phyloP scores from a whole-genome alignment of 371 early-diverging fungal species.

The Aphelidium insulamus region DNA sequence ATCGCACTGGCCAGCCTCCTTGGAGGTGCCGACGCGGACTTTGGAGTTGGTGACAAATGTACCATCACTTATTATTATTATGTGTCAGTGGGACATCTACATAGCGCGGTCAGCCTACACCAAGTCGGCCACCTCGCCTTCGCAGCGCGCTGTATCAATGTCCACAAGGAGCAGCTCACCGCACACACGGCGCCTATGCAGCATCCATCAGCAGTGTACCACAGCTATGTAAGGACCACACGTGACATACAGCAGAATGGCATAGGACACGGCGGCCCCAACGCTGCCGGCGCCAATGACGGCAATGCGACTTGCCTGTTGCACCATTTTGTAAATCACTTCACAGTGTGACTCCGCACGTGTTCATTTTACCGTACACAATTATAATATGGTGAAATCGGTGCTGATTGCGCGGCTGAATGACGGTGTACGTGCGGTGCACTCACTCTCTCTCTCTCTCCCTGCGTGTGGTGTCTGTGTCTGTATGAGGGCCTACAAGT shows the following conservation, averaged over 20 bases:
- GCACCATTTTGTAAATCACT: no score
- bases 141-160: constrained; percentile 25
- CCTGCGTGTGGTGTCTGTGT: no score
- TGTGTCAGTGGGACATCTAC: background rate
- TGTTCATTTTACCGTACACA: no score
- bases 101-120: constrained; percentile 6
- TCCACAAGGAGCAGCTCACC: constrained; percentile 53
- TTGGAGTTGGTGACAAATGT: constrained; percentile 35
- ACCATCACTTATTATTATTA: constrained; percentile 28
- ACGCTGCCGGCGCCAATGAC: constrained; percentile 64
- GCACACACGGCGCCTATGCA: constrained; percentile 36
- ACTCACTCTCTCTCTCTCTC: no score
- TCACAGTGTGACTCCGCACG: no score
- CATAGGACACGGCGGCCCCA: constrained; percentile 51
- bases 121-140: constrained; percentile 55
- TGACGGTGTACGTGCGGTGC: no score
- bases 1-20: constrained; percentile 61
- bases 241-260: constrained; percentile 39
- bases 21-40: constrained; percentile 24
- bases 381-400: no score
- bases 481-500: no score
- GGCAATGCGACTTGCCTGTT: no score
- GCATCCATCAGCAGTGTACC: no score
- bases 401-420: no score
- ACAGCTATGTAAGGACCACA: no score